Conservation (phyloP, 179 eudicot genomes). For the Beta macrorhiza region DNA sequence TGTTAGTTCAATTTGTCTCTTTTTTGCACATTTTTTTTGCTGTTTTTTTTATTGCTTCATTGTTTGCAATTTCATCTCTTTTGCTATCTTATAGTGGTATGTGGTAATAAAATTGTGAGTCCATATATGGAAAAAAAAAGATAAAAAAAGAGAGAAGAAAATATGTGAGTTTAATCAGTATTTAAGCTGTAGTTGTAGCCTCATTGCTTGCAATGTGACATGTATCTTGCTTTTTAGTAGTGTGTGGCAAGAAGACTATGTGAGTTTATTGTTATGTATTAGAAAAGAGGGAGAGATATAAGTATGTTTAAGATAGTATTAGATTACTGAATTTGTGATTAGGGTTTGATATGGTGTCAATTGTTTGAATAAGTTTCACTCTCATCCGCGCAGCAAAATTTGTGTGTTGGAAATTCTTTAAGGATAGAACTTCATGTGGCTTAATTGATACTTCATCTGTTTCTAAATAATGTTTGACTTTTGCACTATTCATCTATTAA, state of each 20-base stretch:
- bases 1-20: slow-evolving; percentile 39
- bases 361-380: neutral
- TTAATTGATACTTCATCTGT: neutral
- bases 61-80: too few relatives aligned
- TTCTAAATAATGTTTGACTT: too few relatives aligned
- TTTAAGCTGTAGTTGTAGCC: neutral
- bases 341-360: neutral
- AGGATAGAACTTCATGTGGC: slow-evolving; percentile 1
- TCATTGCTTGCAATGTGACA: neutral
- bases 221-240: neutral
- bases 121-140: too few relatives aligned
- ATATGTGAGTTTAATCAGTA: neutral
- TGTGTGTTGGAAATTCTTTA: neutral
- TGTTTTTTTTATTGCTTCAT: neutral
- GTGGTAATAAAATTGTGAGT: neutral
- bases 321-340: neutral
- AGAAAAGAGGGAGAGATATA: neutral
- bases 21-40: neutral
- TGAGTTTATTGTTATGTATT: neutral
- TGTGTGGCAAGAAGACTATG: neutral
- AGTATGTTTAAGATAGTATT: neutral
- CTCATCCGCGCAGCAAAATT: neutral
- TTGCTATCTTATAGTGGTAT: neutral
- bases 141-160: neutral
- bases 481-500: too few relatives aligned